Conservation (phyloP, 805 yeast genomes). For the Grigorovia yakushimaensis region DNA sequence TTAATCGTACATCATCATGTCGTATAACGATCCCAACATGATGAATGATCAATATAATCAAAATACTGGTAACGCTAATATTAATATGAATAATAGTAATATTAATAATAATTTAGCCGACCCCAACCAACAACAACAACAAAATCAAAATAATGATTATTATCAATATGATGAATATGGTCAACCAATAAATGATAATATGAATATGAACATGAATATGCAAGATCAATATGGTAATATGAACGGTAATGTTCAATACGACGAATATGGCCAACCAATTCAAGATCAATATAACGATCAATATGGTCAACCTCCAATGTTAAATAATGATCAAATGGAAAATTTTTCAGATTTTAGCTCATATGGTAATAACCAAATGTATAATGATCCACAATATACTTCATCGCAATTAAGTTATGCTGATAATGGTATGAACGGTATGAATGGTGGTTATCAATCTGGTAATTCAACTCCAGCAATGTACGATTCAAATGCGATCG, state of each 20-base stretch:
- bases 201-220: neutral
- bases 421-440: constrained; percentile 24
- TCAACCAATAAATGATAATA: constrained; percentile 24
- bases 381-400: constrained; percentile 42
- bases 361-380: constrained; percentile 40
- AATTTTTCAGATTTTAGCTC: constrained; percentile 60
- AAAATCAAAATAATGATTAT: neutral
- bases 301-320: constrained; percentile 26
- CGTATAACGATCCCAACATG: constrained; percentile 18
- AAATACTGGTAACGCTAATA: neutral
- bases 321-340: constrained; percentile 36
- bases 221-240: neutral
- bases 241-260: constrained; percentile 1
- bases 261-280: constrained; percentile 24
- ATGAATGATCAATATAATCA: neutral
- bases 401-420: constrained; percentile 85
- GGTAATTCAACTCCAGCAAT: constrained; percentile 94
- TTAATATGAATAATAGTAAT: neutral
- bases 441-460: constrained; percentile 28
- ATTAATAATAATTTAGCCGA: neutral
- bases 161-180: constrained; percentile 4
- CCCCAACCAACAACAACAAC: constrained; percentile 1
- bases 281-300: constrained; percentile 3
- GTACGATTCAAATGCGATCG: constrained; percentile 50
- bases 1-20: constrained; percentile 9